phyloP scores from a whole-genome alignment of 179 eudicot species.

The Camellia oleifera region DNA sequence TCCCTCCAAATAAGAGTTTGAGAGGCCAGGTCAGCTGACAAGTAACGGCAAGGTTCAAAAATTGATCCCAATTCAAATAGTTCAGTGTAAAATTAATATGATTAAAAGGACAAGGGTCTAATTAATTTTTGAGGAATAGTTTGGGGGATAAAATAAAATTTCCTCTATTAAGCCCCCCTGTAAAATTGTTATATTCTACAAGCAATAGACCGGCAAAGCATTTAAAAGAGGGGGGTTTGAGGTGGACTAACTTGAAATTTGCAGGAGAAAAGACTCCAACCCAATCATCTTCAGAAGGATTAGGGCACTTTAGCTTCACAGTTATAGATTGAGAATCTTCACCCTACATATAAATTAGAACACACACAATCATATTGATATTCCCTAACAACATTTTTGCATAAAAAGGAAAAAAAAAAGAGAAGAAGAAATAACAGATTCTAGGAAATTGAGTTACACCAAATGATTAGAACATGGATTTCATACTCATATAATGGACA shows the following conservation, averaged over 20 bases:
- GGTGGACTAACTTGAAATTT: slow-evolving; percentile 39
- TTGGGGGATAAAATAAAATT: too few relatives aligned
- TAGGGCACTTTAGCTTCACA: slow-evolving; percentile 28
- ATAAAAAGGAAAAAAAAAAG: background rate
- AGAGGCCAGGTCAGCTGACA: too few relatives aligned
- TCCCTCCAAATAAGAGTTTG: too few relatives aligned
- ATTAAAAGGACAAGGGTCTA: too few relatives aligned
- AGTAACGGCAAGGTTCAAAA: too few relatives aligned
- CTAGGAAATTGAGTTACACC: background rate
- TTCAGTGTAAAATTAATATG: too few relatives aligned
- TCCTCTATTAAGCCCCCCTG: too few relatives aligned
- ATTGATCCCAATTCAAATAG: too few relatives aligned
- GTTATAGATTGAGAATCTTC: slow-evolving; percentile 49
- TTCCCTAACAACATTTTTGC: background rate
- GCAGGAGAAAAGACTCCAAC: slow-evolving; percentile 63
- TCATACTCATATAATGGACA: background rate
- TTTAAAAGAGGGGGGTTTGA: background rate
- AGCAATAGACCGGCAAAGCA: background rate
- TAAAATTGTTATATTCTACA: too few relatives aligned
- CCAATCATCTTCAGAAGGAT: slow-evolving; percentile 52
- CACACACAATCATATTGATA: background rate
- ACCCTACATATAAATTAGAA: slow-evolving; percentile 31
- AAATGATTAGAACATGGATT: background rate
- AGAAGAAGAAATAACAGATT: background rate
- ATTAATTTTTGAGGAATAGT: too few relatives aligned